Evolutionary conservation across 1,139 yeast species (phyloP).

Genomic region (Debaryomyces singareniensis): DNA sequence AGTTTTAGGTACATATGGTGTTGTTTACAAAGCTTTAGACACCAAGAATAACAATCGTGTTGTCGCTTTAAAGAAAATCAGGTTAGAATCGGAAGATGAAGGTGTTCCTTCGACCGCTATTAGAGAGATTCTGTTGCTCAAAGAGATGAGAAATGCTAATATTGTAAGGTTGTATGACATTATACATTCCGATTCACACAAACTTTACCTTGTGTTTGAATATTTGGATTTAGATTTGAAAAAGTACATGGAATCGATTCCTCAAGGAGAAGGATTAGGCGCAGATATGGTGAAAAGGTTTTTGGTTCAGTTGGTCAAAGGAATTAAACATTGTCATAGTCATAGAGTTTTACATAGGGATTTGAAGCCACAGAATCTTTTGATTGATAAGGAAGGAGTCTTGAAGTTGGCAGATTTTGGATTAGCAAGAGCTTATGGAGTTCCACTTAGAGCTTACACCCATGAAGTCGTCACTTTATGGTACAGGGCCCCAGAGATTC

Average conservation of each 20-base stretch:
- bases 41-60: slow-evolving; percentile 82
- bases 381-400: slow-evolving; percentile 93
- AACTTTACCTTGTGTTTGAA: slow-evolving; percentile 89
- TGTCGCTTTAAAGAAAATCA: slow-evolving; percentile 90
- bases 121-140: slow-evolving; percentile 87
- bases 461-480: slow-evolving; percentile 97
- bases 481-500: slow-evolving; percentile 96
- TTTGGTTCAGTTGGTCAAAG: slow-evolving; percentile 87
- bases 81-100: slow-evolving; percentile 95
- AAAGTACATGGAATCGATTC: slow-evolving; percentile 94
- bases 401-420: slow-evolving; percentile 96
- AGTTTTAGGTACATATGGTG: slow-evolving; percentile 78
- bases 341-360: slow-evolving; percentile 95
- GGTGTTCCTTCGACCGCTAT: slow-evolving; percentile 99
- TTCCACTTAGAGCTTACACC: slow-evolving; percentile 91
- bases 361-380: slow-evolving; percentile 89
- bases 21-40: slow-evolving; percentile 93
- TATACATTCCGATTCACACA: slow-evolving; percentile 95
- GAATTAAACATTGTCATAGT: slow-evolving; percentile 91
- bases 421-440: slow-evolving; percentile 94
- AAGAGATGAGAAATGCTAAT: slow-evolving; percentile 89
- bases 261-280: slow-evolving; percentile 87
- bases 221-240: slow-evolving; percentile 90
- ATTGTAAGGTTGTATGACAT: slow-evolving; percentile 89
- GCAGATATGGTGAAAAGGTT: slow-evolving; percentile 87